phyloP scores from a whole-genome alignment of 75 land plant species.

The Picea glauca region DNA sequence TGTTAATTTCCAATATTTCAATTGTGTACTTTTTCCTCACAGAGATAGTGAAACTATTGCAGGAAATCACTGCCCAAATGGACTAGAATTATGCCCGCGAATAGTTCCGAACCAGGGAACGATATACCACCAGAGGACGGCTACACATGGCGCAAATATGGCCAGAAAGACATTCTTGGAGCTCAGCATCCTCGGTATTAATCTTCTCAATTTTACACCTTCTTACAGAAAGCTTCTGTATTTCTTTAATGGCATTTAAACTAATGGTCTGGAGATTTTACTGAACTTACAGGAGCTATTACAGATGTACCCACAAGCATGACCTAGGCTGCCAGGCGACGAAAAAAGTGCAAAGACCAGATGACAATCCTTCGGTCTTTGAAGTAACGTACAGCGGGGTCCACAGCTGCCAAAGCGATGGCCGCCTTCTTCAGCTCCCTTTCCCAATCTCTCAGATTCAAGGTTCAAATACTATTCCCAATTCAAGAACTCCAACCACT shows the following conservation, averaged over 20 bases:
- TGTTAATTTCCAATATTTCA: too few relatives aligned
- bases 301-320: conserved; percentile 41
- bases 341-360: conserved; percentile 30
- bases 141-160: conserved; percentile 28
- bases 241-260: not conserved
- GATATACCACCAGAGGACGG: conserved; percentile 55
- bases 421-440: not conserved
- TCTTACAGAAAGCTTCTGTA: not conserved
- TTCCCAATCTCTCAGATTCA: not conserved
- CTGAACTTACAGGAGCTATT: conserved; percentile 36
- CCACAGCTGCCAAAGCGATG: conserved; percentile 23
- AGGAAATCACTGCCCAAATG: conserved; percentile 51
- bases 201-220: not conserved
- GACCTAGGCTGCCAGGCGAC: conserved; percentile 23
- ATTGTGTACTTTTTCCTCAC: not conserved
- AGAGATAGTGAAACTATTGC: conserved; percentile 6
- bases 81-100: conserved; percentile 33
- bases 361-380: conserved; percentile 18
- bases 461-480: not conserved
- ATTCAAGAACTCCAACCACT: not conserved
- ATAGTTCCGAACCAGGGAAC: conserved; percentile 23
- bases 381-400: conserved; percentile 26
- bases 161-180: conserved; percentile 33
- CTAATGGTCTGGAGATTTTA: not conserved
- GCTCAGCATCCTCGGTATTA: conserved; percentile 22